These are phyloP conservation scores for Crassisporium funariophilum DNA, from an alignment of 768 basidiomycete genomes.

Conservation along the genomic window DNA sequence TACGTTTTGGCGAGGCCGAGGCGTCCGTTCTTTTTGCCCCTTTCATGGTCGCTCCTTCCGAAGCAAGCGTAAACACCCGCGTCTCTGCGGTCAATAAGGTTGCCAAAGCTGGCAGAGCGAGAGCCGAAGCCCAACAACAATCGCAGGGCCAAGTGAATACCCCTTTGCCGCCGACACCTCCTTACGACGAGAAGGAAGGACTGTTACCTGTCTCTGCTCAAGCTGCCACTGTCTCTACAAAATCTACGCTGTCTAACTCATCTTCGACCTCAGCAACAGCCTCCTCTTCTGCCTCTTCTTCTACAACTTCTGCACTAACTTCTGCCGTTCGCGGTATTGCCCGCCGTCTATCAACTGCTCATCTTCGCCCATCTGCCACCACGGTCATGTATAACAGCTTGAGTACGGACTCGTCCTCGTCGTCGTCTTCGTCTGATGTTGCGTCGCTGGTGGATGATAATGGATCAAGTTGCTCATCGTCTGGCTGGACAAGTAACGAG, in stretches of 20 bases:
- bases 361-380: constrained; percentile 33
- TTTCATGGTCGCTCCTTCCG: constrained; percentile 45
- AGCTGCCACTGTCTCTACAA: constrained; percentile 1
- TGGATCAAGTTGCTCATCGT: constrained; percentile 60
- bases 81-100: constrained; percentile 57
- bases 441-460: constrained; percentile 66
- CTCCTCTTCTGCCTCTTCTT: constrained; percentile 5
- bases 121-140: constrained; percentile 50
- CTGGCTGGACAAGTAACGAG: constrained; percentile 52
- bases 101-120: constrained; percentile 52
- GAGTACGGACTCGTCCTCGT: constrained; percentile 39
- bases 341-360: constrained; percentile 53
- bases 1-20: constrained; percentile 86
- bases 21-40: constrained; percentile 71
- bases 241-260: too few relatives aligned
- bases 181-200: constrained; percentile 31
- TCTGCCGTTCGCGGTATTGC: constrained; percentile 62
- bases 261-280: neutral
- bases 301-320: constrained; percentile 32
- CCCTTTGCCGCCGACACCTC: constrained; percentile 36
- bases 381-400: constrained; percentile 44
- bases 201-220: constrained; percentile 15
- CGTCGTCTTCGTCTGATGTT: constrained; percentile 50
- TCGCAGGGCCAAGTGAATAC: constrained; percentile 26
- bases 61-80: constrained; percentile 39